Conservation (phyloP, 1,284 basidiomycete species). For the Phlebopus sp. region DNA sequence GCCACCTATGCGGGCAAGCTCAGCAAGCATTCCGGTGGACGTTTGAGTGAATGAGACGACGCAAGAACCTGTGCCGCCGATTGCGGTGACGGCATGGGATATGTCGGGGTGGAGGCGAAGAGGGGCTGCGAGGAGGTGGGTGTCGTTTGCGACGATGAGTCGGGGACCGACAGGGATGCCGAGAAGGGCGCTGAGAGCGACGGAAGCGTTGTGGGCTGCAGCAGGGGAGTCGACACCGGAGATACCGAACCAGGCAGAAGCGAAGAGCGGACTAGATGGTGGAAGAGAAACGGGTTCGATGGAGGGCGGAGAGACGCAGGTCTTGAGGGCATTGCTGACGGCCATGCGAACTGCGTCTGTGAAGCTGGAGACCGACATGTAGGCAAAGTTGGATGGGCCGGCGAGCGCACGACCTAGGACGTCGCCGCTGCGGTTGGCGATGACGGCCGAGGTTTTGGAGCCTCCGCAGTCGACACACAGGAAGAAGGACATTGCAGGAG, state of each 20-base stretch:
- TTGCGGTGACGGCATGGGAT: slow-evolving; percentile 58
- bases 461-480: slow-evolving; percentile 82
- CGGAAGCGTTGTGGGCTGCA: slow-evolving; percentile 51
- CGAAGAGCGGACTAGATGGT: slow-evolving; percentile 41
- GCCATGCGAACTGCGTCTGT: slow-evolving; percentile 46
- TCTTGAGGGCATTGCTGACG: slow-evolving; percentile 52
- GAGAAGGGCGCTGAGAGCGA: slow-evolving; percentile 53
- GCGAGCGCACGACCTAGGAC: slow-evolving; percentile 61
- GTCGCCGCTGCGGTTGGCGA: slow-evolving; percentile 52
- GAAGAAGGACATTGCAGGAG: slow-evolving; percentile 53
- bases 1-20: slow-evolving; percentile 69
- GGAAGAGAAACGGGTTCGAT: slow-evolving; percentile 40
- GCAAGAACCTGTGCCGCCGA: slow-evolving; percentile 73
- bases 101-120: slow-evolving; percentile 56
- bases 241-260: slow-evolving; percentile 73
- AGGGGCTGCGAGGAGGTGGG: slow-evolving; percentile 71
- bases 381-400: slow-evolving; percentile 70
- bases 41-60: slow-evolving; percentile 58
- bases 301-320: slow-evolving; percentile 35
- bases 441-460: slow-evolving; percentile 73
- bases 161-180: slow-evolving; percentile 49
- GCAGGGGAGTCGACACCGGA: slow-evolving; percentile 73
- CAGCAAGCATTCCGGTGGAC: slow-evolving; percentile 39
- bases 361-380: slow-evolving; percentile 52
- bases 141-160: slow-evolving; percentile 70